These are phyloP conservation scores for Neoboletus subvelutipes DNA, from an alignment of 768 basidiomycete species.

Conservation along the genomic window DNA sequence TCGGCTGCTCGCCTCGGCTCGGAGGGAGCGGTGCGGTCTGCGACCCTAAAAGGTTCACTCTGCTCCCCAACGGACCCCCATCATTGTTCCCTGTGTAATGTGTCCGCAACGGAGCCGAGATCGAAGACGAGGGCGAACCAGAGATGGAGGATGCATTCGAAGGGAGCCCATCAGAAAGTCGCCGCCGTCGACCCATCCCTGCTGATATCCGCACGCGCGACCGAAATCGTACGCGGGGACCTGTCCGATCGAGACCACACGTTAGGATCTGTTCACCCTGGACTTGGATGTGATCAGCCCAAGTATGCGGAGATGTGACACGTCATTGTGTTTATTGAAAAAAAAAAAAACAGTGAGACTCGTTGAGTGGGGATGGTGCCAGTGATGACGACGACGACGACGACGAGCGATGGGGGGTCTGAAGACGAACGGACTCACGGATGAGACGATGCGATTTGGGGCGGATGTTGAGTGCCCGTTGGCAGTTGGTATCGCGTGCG, in stretches of 20 bases:
- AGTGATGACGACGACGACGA: too few relatives aligned
- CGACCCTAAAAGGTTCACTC: slow-evolving; percentile 40
- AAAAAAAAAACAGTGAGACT: neutral
- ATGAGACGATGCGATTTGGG: neutral
- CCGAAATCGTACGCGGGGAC: slow-evolving; percentile 57
- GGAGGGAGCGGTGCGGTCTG: slow-evolving; percentile 1
- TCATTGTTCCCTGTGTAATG: slow-evolving; percentile 49
- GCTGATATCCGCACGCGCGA: slow-evolving; percentile 78
- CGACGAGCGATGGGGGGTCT: neutral
- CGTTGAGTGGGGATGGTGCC: neutral
- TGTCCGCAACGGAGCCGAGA: slow-evolving; percentile 75
- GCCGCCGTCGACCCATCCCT: slow-evolving; percentile 53
- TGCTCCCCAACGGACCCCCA: slow-evolving; percentile 63
- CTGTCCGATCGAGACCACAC: slow-evolving; percentile 10
- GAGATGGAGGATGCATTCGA: slow-evolving; percentile 44
- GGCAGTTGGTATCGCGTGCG: neutral
- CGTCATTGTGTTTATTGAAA: neutral
- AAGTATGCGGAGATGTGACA: neutral
- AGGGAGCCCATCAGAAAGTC: slow-evolving; percentile 23
- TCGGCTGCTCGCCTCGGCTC: neutral
- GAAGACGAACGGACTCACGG: slow-evolving; percentile 16
- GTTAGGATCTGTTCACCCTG: slow-evolving; percentile 15
- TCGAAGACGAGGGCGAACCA: slow-evolving; percentile 73
- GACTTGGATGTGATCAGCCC: slow-evolving; percentile 5
- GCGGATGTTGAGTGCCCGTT: neutral